These are phyloP conservation scores for Penicillium desertorum DNA, from an alignment of 495 filamentous ascomycete genomes.

Conservation along the genomic window DNA sequence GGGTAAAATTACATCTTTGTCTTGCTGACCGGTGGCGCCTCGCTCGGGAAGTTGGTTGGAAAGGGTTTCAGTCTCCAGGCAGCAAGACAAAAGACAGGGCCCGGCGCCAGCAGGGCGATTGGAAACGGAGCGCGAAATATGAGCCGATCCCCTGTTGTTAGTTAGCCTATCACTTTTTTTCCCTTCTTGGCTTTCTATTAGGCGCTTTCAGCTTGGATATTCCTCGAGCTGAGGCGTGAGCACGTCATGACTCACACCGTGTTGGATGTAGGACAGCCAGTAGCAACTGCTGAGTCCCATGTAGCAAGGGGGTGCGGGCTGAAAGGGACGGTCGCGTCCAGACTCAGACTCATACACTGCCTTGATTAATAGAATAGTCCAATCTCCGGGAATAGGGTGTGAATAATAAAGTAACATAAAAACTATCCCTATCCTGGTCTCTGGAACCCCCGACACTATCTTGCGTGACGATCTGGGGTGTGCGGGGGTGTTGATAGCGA, in stretches of 20 bases:
- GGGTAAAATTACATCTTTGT: background rate
- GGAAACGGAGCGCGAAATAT: slow-evolving; percentile 21
- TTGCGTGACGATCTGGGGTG: background rate
- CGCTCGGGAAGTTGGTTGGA: slow-evolving; percentile 4
- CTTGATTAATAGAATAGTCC: background rate
- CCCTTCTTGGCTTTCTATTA: background rate
- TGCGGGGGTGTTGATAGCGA: slow-evolving; percentile 1
- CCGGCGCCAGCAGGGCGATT: slow-evolving; percentile 14
- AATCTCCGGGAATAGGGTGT: background rate
- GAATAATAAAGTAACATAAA: background rate
- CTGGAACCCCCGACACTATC: background rate
- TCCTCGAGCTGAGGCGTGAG: slow-evolving; percentile 1
- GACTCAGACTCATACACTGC: background rate
- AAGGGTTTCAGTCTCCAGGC: slow-evolving; percentile 19
- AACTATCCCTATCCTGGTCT: background rate
- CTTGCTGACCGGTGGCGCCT: slow-evolving; percentile 1
- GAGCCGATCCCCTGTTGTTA: background rate
- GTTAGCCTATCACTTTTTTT: background rate
- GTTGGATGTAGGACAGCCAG: slow-evolving; percentile 3
- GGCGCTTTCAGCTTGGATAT: background rate
- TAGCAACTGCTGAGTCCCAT: background rate
- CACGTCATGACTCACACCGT: slow-evolving; percentile 18
- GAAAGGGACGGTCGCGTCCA: background rate
- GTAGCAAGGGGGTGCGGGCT: background rate
- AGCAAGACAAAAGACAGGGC: slow-evolving; percentile 4